Evolutionary conservation across 345 rosid species (phyloP).

Genomic region (Passiflora organensis): DNA sequence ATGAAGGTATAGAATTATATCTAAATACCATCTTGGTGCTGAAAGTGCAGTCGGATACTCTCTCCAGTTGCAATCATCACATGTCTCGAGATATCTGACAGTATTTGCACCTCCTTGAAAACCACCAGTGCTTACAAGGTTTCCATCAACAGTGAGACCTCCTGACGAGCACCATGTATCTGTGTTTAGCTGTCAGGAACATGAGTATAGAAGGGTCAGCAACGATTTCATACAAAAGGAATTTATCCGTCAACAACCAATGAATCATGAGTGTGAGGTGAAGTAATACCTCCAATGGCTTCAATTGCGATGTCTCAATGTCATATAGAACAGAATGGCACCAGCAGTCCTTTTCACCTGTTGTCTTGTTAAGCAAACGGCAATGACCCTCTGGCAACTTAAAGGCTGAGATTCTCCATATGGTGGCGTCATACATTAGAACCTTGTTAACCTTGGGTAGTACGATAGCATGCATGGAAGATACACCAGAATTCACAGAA

Average conservation of each 20-base stretch:
- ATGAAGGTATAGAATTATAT: too few species aligned
- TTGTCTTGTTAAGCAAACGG: neutral
- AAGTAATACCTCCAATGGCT: conserved; percentile 14
- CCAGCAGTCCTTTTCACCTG: conserved; percentile 6
- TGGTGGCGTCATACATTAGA: conserved; percentile 17
- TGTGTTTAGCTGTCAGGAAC: conserved; percentile 36
- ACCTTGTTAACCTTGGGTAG: conserved; percentile 15
- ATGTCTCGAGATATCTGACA: conserved; percentile 40
- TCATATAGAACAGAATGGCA: conserved; percentile 19
- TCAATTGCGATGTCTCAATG: neutral
- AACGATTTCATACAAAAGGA: neutral
- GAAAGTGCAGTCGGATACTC: conserved; percentile 70
- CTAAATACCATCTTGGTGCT: conserved; percentile 51
- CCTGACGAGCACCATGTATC: conserved; percentile 99
- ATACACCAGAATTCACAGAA: conserved; percentile 18
- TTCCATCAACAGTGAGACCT: conserved; percentile 60
- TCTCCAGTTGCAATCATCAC: conserved; percentile 48
- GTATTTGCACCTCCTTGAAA: conserved; percentile 58
- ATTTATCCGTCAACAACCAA: neutral
- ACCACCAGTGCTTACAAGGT: conserved; percentile 76
- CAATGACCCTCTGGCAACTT: conserved; percentile 3
- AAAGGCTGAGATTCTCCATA: conserved; percentile 9
- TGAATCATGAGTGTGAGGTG: too few species aligned
- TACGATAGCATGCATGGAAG: conserved; percentile 24
- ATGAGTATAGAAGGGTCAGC: neutral